A percentile compares a stretch with the other conserved stretches of the same genome.
phyloP scores from a whole-genome alignment of 2,329 filamentous ascomycete species.

The Exophiala aquamarina region DNA sequence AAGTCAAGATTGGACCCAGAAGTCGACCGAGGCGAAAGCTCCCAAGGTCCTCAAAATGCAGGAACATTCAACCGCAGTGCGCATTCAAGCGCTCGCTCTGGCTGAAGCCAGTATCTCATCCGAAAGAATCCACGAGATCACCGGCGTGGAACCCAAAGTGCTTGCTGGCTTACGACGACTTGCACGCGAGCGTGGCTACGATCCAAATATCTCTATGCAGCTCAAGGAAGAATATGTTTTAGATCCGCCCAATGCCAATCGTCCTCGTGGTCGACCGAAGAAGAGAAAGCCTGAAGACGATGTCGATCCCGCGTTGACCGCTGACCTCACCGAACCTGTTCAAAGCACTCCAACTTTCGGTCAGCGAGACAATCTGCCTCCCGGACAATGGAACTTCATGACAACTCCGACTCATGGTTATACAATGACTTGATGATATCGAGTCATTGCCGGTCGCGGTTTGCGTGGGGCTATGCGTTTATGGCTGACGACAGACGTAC shows the following conservation, averaged over 20 bases:
- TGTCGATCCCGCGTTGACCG: constrained; percentile 30
- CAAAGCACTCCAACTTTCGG: constrained; percentile 13
- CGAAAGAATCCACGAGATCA: constrained; percentile 30
- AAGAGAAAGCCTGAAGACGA: constrained; percentile 32
- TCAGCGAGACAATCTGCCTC: constrained; percentile 24
- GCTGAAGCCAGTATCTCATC: constrained; percentile 28
- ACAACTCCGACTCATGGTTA: constrained; percentile 22
- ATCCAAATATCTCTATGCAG: constrained; percentile 28
- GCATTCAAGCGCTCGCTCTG: constrained; percentile 28
- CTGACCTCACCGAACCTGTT: constrained; percentile 14
- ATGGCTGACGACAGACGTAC: too few relatives aligned
- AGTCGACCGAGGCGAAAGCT: constrained; percentile 22
- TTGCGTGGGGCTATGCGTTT: too few relatives aligned
- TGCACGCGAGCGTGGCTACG: constrained; percentile 29
- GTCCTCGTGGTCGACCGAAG: constrained; percentile 29
- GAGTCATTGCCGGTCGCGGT: neutral
- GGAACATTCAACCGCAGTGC: constrained; percentile 27
- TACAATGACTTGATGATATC: constrained; percentile 21
- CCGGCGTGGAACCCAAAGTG: constrained; percentile 29
- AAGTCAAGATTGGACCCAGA: constrained; percentile 21
- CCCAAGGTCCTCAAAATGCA: constrained; percentile 29
- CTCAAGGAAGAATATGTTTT: constrained; percentile 31
- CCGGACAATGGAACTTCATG: constrained; percentile 31
- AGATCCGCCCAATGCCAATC: constrained; percentile 27
- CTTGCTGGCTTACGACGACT: constrained; percentile 26